These are phyloP conservation scores for Scleromitrula shiraiana DNA, from an alignment of 2,329 filamentous ascomycete species.

Conservation along the genomic window DNA sequence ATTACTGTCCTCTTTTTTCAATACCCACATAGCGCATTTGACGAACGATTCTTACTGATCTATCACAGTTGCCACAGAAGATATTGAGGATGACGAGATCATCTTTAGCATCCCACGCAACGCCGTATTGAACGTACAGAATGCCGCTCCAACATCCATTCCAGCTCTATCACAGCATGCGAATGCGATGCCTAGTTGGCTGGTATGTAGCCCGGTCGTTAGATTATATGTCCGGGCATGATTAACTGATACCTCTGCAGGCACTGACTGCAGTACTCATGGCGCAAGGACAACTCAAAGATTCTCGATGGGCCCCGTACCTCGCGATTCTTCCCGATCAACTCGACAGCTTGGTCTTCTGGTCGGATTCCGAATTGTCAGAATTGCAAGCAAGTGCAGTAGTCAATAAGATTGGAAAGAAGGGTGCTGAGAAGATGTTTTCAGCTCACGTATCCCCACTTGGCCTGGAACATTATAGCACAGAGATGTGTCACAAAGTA, in stretches of 20 bases:
- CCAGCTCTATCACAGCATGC: slow-evolving; percentile 35
- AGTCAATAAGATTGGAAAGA: slow-evolving; percentile 55
- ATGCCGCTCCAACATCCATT: slow-evolving; percentile 32
- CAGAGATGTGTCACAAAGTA: slow-evolving; percentile 50
- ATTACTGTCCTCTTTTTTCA: not conserved
- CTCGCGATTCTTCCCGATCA: slow-evolving; percentile 50
- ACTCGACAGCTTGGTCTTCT: slow-evolving; percentile 65
- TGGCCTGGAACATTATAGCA: slow-evolving; percentile 35
- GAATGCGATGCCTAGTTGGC: slow-evolving; percentile 37
- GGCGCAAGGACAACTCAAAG: slow-evolving; percentile 16
- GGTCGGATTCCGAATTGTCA: slow-evolving; percentile 50
- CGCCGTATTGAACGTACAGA: slow-evolving; percentile 51
- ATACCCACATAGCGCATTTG: not conserved
- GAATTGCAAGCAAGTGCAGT: slow-evolving; percentile 58
- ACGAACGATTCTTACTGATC: slow-evolving; percentile 12
- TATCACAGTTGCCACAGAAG: slow-evolving; percentile 44
- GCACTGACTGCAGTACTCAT: slow-evolving; percentile 18
- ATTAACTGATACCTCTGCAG: slow-evolving; percentile 1
- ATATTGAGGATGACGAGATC: slow-evolving; percentile 54
- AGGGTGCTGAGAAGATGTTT: slow-evolving; percentile 50
- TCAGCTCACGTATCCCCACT: slow-evolving; percentile 45
- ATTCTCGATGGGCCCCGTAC: slow-evolving; percentile 42
- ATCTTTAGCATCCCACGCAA: slow-evolving; percentile 57
- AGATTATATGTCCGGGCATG: not conserved
- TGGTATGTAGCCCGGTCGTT: slow-evolving; percentile 26